phyloP scores from a whole-genome alignment of 495 filamentous ascomycete species.

The Annulohypoxylon nitens region DNA sequence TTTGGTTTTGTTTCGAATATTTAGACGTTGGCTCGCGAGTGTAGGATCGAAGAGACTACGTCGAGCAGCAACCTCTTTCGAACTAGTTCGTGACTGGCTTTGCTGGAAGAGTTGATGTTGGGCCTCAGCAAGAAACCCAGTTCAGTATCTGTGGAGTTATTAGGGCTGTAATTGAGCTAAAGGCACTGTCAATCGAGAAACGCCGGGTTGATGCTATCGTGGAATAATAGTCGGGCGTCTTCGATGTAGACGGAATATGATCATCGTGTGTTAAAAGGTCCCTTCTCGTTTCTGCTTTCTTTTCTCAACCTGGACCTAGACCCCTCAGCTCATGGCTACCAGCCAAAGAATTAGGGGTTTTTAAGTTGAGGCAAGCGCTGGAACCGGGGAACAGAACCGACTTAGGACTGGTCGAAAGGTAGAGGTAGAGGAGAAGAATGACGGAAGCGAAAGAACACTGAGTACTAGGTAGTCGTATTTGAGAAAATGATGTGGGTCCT shows the following conservation, averaged over 20 bases:
- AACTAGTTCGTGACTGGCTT: not conserved
- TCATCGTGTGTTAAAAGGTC: constrained; percentile 47
- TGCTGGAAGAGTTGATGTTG: constrained; percentile 2
- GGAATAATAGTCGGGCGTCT: constrained; percentile 54
- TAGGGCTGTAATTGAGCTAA: not conserved
- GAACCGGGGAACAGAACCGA: constrained; percentile 19
- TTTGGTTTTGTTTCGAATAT: constrained; percentile 16
- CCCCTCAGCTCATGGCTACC: constrained; percentile 44
- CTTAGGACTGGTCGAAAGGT: not conserved
- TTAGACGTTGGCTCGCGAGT: constrained; percentile 5
- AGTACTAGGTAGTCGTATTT: not conserved
- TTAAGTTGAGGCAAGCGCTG: constrained; percentile 20
- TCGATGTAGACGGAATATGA: constrained; percentile 47
- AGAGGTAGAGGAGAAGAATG: constrained; percentile 27
- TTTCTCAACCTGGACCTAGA: constrained; percentile 33
- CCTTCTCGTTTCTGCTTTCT: constrained; percentile 36
- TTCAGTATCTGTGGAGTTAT: constrained; percentile 6
- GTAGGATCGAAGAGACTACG: not conserved
- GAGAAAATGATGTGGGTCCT: constrained; percentile 39
- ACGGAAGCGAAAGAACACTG: not conserved
- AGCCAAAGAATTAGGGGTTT: constrained; percentile 21
- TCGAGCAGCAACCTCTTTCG: constrained; percentile 11
- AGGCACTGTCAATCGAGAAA: constrained; percentile 30
- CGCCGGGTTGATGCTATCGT: constrained; percentile 49
- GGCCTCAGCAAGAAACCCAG: constrained; percentile 8